Conservation (phyloP, 2,329 filamentous ascomycete genomes). For the Colletotrichum somersetense region DNA sequence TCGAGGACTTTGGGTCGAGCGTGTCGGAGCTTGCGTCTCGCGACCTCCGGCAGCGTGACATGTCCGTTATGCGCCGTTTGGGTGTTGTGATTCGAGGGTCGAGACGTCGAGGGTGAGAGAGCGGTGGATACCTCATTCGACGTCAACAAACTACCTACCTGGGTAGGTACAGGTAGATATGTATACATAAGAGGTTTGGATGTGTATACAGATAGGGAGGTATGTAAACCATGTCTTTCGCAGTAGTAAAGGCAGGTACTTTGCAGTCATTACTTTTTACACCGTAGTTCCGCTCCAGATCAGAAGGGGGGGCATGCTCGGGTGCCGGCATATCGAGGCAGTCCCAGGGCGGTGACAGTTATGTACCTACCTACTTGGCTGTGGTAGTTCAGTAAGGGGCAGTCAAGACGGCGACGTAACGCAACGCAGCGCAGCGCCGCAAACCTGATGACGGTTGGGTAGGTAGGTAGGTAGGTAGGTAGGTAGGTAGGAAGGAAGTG, state of each 20-base stretch:
- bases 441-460: neutral
- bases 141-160: too few species aligned
- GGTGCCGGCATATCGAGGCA: conserved; percentile 14
- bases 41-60: neutral
- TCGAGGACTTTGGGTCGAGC: neutral
- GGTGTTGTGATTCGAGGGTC: neutral
- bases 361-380: too few species aligned
- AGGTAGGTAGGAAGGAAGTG: too few species aligned
- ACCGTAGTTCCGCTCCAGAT: neutral
- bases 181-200: too few species aligned
- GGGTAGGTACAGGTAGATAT: too few species aligned
- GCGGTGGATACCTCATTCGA: conserved; percentile 13
- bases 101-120: conserved; percentile 24
- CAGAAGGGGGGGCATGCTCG: neutral
- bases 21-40: neutral
- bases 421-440: too few species aligned
- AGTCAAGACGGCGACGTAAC: neutral
- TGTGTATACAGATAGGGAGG: too few species aligned
- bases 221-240: too few species aligned
- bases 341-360: neutral
- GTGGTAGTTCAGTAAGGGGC: neutral
- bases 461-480: neutral
- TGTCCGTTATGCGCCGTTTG: neutral
- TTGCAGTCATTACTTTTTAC: neutral
- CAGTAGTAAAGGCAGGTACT: too few species aligned